These are phyloP conservation scores for Mrakia gelida DNA, from an alignment of 768 basidiomycete genomes.

Conservation along the genomic window DNA sequence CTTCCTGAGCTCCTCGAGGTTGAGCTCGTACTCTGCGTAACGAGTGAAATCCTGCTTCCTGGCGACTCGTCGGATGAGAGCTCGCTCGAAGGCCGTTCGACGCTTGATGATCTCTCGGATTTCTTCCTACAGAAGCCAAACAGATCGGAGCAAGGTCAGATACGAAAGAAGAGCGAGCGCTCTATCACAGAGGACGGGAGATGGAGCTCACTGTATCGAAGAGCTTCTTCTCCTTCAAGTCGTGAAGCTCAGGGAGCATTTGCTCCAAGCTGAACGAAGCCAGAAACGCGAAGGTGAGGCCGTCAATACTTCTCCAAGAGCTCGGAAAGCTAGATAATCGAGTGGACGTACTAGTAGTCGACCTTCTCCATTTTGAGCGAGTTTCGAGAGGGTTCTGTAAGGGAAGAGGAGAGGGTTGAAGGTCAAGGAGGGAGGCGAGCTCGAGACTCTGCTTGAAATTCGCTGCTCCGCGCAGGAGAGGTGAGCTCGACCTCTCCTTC, in stretches of 20 bases:
- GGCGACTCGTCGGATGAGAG: slow-evolving; percentile 74
- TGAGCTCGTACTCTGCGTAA: slow-evolving; percentile 51
- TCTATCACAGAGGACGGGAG: no score
- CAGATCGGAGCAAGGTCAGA: no score
- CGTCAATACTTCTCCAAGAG: neutral
- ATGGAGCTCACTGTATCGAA: slow-evolving; percentile 71
- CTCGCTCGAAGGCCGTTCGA: slow-evolving; percentile 75
- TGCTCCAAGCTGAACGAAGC: slow-evolving; percentile 64
- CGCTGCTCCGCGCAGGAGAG: no score
- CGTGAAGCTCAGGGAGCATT: slow-evolving; percentile 95
- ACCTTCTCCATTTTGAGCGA: slow-evolving; percentile 33
- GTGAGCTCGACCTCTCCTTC: no score
- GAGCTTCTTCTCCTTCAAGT: slow-evolving; percentile 75
- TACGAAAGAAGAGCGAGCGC: neutral
- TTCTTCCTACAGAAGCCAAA: slow-evolving; percentile 55
- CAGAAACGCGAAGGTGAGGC: neutral
- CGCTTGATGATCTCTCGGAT: slow-evolving; percentile 78
- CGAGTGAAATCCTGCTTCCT: slow-evolving; percentile 84
- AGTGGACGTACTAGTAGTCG: slow-evolving; percentile 21
- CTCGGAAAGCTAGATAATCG: no score
- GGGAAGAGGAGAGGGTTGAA: neutral
- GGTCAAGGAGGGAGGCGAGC: neutral
- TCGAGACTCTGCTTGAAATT: no score
- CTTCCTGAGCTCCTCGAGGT: slow-evolving; percentile 38
- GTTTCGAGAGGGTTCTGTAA: neutral